A percentile compares a stretch with the other conserved stretches of the same genome.
Evolutionary conservation across 2,329 filamentous ascomycete genomes (phyloP).

Genomic region (Sclerotinia trifoliorum): DNA sequence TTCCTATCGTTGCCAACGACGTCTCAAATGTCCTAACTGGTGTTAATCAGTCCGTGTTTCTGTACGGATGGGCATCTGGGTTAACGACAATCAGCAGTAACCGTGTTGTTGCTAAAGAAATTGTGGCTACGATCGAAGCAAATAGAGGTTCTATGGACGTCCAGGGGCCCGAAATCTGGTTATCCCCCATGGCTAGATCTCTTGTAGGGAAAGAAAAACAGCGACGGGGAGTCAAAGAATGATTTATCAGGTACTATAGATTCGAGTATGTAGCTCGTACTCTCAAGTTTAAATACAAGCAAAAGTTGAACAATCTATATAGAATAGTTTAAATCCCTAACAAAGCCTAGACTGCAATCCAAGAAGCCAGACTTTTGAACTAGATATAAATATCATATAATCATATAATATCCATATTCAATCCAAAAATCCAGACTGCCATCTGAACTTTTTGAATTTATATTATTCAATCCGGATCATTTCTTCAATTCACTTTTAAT

Average conservation of each 20-base stretch:
- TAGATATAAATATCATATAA: too few relatives aligned
- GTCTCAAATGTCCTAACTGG: constrained; percentile 51
- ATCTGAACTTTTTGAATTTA: too few relatives aligned
- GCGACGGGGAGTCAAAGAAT: constrained; percentile 17
- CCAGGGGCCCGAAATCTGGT: constrained; percentile 61
- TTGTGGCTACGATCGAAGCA: constrained; percentile 57
- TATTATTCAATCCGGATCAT: too few relatives aligned
- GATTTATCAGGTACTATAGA: background rate
- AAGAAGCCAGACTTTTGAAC: too few relatives aligned
- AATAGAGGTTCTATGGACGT: constrained; percentile 47
- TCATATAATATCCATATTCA: too few relatives aligned
- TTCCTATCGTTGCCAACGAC: constrained; percentile 47
- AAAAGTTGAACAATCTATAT: too few relatives aligned
- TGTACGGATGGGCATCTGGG: constrained; percentile 61
- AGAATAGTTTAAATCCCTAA: too few relatives aligned
- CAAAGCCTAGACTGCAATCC: too few relatives aligned
- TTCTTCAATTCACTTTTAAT: too few relatives aligned
- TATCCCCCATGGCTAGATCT: constrained; percentile 63
- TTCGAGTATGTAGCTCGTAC: background rate
- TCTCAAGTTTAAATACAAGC: too few relatives aligned
- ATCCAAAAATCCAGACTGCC: too few relatives aligned
- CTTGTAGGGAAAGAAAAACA: constrained; percentile 64
- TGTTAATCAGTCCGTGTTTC: constrained; percentile 66
- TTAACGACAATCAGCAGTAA: constrained; percentile 67
- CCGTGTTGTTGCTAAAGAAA: constrained; percentile 59